These are phyloP conservation scores for Ceratocystis cacaofunesta DNA, from an alignment of 2,329 filamentous ascomycete genomes.

Conservation along the genomic window DNA sequence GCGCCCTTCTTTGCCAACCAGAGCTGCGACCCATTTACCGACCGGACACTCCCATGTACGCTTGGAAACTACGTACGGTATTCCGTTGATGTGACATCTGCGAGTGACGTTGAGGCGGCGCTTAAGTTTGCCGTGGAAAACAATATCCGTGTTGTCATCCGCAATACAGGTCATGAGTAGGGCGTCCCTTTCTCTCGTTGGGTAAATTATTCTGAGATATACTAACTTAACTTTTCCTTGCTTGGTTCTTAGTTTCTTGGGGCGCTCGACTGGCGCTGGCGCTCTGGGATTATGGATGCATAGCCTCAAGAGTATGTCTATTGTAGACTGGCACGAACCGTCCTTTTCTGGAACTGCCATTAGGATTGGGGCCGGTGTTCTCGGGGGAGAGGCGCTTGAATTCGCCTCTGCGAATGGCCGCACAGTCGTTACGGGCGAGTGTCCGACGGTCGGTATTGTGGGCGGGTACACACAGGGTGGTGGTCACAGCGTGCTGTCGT, in stretches of 20 bases:
- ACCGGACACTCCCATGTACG: constrained; percentile 27
- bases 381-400: constrained; percentile 38
- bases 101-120: constrained; percentile 23
- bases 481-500: constrained; percentile 40
- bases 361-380: constrained; percentile 40
- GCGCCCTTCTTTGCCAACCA: constrained; percentile 26
- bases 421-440: constrained; percentile 40
- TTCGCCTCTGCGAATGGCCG: constrained; percentile 32
- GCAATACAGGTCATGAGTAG: constrained; percentile 25
- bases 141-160: constrained; percentile 26
- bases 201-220: background rate
- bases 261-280: constrained; percentile 26
- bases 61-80: constrained; percentile 32
- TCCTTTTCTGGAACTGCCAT: constrained; percentile 33
- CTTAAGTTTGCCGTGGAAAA: constrained; percentile 27
- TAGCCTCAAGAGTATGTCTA: constrained; percentile 25
- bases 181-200: constrained; percentile 19
- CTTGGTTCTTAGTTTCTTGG: constrained; percentile 20
- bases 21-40: constrained; percentile 27
- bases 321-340: constrained; percentile 19
- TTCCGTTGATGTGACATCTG: constrained; percentile 24
- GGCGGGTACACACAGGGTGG: constrained; percentile 48
- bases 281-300: constrained; percentile 28
- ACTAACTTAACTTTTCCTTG: constrained; percentile 22
- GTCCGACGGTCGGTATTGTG: constrained; percentile 38